Base-by-base conservation (phyloP, 2,329 filamentous ascomycete species). In the Coleophoma eucalyptorum region DNA sequence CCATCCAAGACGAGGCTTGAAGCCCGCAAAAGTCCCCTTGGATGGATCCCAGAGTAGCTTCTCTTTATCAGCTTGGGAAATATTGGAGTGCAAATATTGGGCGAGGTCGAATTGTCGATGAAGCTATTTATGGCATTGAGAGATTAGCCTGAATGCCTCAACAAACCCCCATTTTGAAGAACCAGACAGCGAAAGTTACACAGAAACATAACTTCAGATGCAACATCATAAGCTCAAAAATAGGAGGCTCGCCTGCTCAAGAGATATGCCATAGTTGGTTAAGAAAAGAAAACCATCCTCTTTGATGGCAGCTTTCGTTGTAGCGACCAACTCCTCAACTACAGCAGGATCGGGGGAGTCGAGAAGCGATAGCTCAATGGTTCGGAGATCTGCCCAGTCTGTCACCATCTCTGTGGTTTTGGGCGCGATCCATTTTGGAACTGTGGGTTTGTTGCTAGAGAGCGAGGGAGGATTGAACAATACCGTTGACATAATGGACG, bases 51-150 rank as follows among this genome's bases (percentile, higher is more conserved):
- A 78, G 0, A 77, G 68, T 15, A 78, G 68, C 1, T 69, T 67
- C 49, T 74, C 58, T 57, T 76, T 77, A 55, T 78, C 76, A 50
- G 75, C 72, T 6, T 76, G 71, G 13, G 65, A 72, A 20, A 78
- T 78, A 52, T 78, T 76, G 35, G 68, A 55, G 62, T 77, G 75
- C 33, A 77, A 55, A 47, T 77, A 78, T 46, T 78, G 75, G 5
- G 75, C 75, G 10, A 79, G 61, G 15, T 67, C 65, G 48, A 79
- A 78, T 53, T 78, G 75, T 19, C 75, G 72, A 57, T 78, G 74
- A 12, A 56, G 50, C 54, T 56, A 13, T 38, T 15, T 19, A 16
- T 16, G 20, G 21, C n/a, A 15, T n/a, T 5, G 26, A 8, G 26
- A 26, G 26, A 26, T 26, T 26, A 26, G 26, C 26, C 26, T 26